phyloP scores from a whole-genome alignment of 768 basidiomycete genomes.

The Lactifluus rugatus region DNA sequence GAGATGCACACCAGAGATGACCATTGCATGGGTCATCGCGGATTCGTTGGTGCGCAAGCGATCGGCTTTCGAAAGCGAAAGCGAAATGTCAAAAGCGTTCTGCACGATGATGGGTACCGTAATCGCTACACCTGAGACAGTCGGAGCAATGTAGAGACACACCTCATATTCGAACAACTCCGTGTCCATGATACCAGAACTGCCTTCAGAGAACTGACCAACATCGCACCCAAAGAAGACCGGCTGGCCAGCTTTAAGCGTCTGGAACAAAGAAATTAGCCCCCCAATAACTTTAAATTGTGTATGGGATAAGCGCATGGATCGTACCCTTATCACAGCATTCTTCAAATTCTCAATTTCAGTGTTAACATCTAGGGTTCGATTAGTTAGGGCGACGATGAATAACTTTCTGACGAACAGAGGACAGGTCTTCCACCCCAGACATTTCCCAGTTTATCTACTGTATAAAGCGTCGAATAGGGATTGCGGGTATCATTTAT shows the following conservation, averaged over 20 bases:
- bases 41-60: constrained; percentile 77
- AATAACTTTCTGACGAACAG: constrained; percentile 41
- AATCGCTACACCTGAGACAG: not conserved
- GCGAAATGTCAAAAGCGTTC: constrained; percentile 74
- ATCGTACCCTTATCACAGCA: constrained; percentile 60
- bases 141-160: constrained; percentile 5
- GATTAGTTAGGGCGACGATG: not conserved
- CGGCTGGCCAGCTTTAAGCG: constrained; percentile 75
- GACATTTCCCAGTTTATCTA: constrained; percentile 87
- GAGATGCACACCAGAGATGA: constrained; percentile 86
- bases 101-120: constrained; percentile 23
- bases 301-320: not conserved
- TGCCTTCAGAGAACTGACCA: constrained; percentile 65
- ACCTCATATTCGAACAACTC: constrained; percentile 78
- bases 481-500: constrained; percentile 91
- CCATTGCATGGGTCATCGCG: constrained; percentile 93
- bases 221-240: constrained; percentile 98
- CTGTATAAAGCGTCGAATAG: constrained; percentile 78
- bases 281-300: no score
- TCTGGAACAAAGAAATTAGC: constrained; percentile 1
- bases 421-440: constrained; percentile 79
- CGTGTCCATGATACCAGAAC: constrained; percentile 79
- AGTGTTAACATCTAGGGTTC: constrained; percentile 72
- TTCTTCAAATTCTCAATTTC: constrained; percentile 73
- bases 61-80: constrained; percentile 78